These are phyloP conservation scores for Ajuga chamaepitys DNA, from an alignment of 257 asterid species.

Conservation along the genomic window DNA sequence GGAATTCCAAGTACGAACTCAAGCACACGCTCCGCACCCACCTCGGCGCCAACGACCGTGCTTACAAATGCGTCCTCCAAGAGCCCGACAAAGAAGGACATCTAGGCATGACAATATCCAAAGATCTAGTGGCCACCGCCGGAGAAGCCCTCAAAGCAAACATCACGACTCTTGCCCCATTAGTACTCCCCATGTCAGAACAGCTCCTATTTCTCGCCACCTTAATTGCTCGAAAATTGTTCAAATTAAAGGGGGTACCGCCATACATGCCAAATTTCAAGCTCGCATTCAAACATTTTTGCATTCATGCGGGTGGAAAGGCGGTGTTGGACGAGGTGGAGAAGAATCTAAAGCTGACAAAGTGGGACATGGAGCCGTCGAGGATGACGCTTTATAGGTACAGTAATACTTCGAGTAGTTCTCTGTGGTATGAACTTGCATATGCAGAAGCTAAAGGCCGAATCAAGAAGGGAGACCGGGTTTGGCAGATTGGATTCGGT, in stretches of 20 bases:
- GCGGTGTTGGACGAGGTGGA: no score
- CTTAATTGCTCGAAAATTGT: constrained; percentile 8
- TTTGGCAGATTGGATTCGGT: constrained; percentile 26
- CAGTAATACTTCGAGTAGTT: no score
- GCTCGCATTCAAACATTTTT: constrained; percentile 30
- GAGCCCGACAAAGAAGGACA: constrained; percentile 3
- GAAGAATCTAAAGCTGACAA: no score
- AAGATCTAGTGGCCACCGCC: constrained; percentile 13
- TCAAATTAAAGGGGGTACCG: constrained; percentile 20
- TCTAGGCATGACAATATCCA: constrained; percentile 13
- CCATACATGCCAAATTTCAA: constrained; percentile 36
- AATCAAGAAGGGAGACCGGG: constrained; percentile 20
- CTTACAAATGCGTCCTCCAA: constrained; percentile 13
- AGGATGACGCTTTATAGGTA: no score
- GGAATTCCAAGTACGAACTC: constrained; percentile 14
- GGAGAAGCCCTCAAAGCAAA: constrained; percentile 11
- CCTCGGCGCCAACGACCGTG: constrained; percentile 8
- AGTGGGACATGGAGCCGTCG: no score
- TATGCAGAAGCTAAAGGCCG: constrained; percentile 34
- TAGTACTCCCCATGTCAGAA: constrained; percentile 22
- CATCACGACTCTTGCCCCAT: constrained; percentile 17
- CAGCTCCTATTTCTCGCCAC: constrained; percentile 21
- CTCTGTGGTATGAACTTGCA: no score
- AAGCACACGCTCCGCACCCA: no score
- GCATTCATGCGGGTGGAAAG: no score